Conservation (phyloP, 140 eudicot genomes). For the Stevia rebaudiana region DNA sequence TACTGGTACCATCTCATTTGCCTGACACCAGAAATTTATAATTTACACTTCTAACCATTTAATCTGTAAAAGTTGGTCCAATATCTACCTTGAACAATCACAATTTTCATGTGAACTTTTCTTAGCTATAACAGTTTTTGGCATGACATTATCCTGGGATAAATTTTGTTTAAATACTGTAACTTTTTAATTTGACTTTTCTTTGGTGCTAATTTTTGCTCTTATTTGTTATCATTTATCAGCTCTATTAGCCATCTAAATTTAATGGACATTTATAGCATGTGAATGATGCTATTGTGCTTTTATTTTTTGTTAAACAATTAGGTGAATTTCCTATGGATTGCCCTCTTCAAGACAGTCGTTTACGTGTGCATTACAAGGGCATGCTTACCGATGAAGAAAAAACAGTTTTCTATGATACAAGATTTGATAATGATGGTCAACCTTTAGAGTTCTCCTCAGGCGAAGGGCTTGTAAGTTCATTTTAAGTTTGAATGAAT, state of each 20-base stretch:
- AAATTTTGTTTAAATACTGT: neutral
- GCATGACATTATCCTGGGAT: constrained; percentile 4
- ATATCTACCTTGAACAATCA: neutral
- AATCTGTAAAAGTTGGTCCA: neutral
- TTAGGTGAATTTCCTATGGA: constrained; percentile 99
- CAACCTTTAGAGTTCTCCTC: constrained; percentile 92
- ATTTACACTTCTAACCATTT: neutral
- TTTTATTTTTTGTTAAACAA: constrained; percentile 16
- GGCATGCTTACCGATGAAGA: constrained; percentile 74
- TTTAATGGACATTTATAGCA: constrained; percentile 2
- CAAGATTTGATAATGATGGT: constrained; percentile 69
- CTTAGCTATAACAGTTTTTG: neutral
- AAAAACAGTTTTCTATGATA: constrained; percentile 80
- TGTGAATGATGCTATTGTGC: constrained; percentile 12
- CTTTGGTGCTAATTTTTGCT: neutral
- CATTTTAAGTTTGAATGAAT: neutral
- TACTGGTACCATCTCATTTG: constrained; percentile 3
- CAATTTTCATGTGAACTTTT: neutral
- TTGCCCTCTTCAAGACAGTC: constrained; percentile 98
- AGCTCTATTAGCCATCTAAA: neutral
- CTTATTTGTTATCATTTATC: neutral
- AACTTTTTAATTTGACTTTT: neutral
- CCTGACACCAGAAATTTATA: neutral
- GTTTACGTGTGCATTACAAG: constrained; percentile 79
- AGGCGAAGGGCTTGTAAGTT: constrained; percentile 98